These are phyloP conservation scores for Penicillium sp. DNA, from an alignment of 2,329 filamentous ascomycete species.

Conservation along the genomic window DNA sequence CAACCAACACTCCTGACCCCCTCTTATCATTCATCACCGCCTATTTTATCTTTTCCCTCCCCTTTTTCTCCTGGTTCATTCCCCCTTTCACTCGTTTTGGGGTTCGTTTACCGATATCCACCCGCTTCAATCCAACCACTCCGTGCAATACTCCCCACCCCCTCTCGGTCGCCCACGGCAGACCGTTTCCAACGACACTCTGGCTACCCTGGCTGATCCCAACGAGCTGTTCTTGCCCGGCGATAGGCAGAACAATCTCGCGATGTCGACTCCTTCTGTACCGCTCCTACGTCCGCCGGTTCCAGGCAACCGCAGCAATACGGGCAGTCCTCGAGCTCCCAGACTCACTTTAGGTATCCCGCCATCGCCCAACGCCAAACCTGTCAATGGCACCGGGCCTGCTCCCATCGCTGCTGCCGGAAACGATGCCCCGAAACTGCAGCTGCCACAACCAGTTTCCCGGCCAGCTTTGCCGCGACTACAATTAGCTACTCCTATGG, in stretches of 20 bases:
- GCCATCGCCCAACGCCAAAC: conserved; percentile 78
- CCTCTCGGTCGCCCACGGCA: conserved; percentile 15
- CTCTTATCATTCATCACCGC: conserved; percentile 1
- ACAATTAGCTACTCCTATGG: conserved; percentile 86
- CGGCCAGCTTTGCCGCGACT: conserved; percentile 76
- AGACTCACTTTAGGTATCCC: conserved; percentile 89
- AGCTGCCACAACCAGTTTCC: conserved; percentile 34
- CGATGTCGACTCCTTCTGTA: conserved; percentile 69
- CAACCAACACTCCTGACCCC: conserved; percentile 8
- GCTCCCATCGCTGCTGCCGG: conserved; percentile 44
- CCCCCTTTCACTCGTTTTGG: conserved; percentile 16
- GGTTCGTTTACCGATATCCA: not conserved
- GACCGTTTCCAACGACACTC: conserved; percentile 35
- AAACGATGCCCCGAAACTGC: conserved; percentile 64
- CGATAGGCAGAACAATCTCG: conserved; percentile 49
- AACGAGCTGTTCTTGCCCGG: conserved; percentile 48
- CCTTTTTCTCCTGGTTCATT: conserved; percentile 7
- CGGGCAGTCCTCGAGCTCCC: conserved; percentile 67
- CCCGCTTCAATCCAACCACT: not conserved
- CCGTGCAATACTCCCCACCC: conserved; percentile 13
- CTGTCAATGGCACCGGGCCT: conserved; percentile 59
- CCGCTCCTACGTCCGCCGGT: conserved; percentile 83
- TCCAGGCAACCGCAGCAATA: conserved; percentile 66
- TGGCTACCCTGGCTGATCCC: conserved; percentile 44
- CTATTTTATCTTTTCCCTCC: conserved; percentile 9